Evolutionary conservation across 306 rosid species (phyloP).

Genomic region (Cajanus cajan): DNA sequence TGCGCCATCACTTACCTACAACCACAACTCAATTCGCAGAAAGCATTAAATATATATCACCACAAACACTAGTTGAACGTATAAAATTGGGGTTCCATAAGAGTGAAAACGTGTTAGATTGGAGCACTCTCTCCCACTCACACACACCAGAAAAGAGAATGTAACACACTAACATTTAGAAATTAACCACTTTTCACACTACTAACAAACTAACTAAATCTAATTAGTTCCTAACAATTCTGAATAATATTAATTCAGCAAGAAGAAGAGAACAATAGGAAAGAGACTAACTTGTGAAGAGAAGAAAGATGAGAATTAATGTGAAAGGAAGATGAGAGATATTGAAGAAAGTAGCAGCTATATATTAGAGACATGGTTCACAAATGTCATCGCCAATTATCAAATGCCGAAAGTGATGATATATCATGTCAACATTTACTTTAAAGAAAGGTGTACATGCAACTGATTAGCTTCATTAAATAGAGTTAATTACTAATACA

Average conservation of each 20-base stretch:
- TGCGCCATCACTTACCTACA: conserved; percentile 52
- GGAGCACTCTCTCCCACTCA: background rate
- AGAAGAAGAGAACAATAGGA: background rate
- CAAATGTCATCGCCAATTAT: background rate
- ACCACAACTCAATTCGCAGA: background rate
- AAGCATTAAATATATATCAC: background rate
- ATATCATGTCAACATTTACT: background rate
- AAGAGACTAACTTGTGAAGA: conserved; percentile 4
- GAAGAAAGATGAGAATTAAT: background rate
- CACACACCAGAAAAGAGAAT: background rate
- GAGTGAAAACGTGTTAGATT: background rate
- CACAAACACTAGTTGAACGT: background rate
- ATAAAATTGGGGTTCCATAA: background rate
- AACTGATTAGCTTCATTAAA: background rate
- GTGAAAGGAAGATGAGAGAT: background rate
- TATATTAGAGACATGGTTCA: background rate
- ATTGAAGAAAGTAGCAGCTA: background rate
- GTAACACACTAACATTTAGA: too few relatives aligned
- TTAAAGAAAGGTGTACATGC: background rate
- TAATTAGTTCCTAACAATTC: background rate
- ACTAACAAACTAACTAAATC: too few relatives aligned
- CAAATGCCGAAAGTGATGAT: background rate
- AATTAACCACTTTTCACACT: too few relatives aligned
- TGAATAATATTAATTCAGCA: background rate
- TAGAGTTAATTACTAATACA: too few relatives aligned